Evolutionary conservation across 2,329 filamentous ascomycete species (phyloP), one percentile per base, ranked within the genome.

Genomic region (Fusarium coicis): DNA sequence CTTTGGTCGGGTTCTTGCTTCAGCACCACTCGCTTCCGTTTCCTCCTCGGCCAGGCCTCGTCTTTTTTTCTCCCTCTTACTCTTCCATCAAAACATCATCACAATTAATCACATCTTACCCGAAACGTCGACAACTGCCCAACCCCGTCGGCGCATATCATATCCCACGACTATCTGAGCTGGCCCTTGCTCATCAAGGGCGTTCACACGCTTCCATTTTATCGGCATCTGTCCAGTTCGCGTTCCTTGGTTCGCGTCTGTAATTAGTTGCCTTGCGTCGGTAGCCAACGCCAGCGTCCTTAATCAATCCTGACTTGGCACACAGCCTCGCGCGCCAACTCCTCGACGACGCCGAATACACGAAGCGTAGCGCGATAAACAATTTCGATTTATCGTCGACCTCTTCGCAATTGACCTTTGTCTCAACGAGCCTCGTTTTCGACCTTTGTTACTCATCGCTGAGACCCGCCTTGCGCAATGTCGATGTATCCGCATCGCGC

Each of bases 401-500:
- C 46, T 54, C 28, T 30, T 50, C 56, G 44, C 40, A 61, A 43
- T 65, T 60, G 37, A 46, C 26, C 30, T 53, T 43, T 40, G 63
- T 63, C 57, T 72, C 58, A 60, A 66, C 74, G 66, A 72, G 46
- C 56, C 52, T 68, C 44, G 37, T 60, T 49, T 18, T 46, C 62
- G 56, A 64, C 64, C 59, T 63, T 62, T 60, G 11, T 47, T 65
- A 62, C 18, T 66, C 63, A 63, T 74, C 61, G 44, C 70, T 52
- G 63, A 74, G 67, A 72, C 69, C 66, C 49, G 61, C 72, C 58
- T 66, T 66, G 72, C 76, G 75, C 76, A 68, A 91, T 91, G 89
- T 90, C 89, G 63, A 97, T 98, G 94, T 97, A 97, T 84, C 93
- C 93, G 79, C 95, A 97, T 87, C 94, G 94, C 81, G 93, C 92